A percentile compares a stretch with the other conserved stretches of the same genome.
phyloP scores from a whole-genome alignment of 2,329 filamentous ascomycete genomes.

The Aspergillus sp. region DNA sequence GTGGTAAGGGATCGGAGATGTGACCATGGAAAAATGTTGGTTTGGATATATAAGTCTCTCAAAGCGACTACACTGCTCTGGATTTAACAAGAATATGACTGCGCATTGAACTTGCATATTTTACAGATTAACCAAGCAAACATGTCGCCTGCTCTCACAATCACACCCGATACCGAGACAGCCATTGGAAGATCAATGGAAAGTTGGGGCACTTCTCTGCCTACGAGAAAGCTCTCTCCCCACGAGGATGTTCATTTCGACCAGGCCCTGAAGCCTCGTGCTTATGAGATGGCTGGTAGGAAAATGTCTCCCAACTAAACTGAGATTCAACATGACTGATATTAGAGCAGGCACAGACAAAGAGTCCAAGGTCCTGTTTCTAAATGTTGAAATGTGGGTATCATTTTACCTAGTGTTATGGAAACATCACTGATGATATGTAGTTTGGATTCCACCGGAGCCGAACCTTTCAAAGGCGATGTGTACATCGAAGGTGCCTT shows the following conservation, averaged over 20 bases:
- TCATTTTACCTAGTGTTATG: background rate
- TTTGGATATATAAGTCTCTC: no score
- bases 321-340: no score
- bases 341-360: no score
- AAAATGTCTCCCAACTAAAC: background rate
- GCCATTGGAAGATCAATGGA: background rate
- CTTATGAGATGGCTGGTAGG: background rate
- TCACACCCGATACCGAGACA: background rate
- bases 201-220: background rate
- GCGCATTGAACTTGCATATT: no score
- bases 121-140: no score
- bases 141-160: no score
- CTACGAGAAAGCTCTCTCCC: background rate
- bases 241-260: constrained; percentile 2
- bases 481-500: constrained; percentile 33
- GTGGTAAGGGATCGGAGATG: no score
- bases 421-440: constrained; percentile 13
- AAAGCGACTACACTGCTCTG: no score
- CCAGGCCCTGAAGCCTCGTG: background rate
- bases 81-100: no score
- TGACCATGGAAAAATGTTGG: no score
- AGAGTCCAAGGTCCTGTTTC: constrained; percentile 5
- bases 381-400: background rate
- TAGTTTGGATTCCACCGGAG: constrained; percentile 37
- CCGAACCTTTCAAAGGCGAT: constrained; percentile 34